A percentile compares a stretch with the other conserved stretches of the same genome.
These are phyloP conservation scores for Guyanaporus albipodus DNA, from an alignment of 768 basidiomycete species.

Conservation along the genomic window DNA sequence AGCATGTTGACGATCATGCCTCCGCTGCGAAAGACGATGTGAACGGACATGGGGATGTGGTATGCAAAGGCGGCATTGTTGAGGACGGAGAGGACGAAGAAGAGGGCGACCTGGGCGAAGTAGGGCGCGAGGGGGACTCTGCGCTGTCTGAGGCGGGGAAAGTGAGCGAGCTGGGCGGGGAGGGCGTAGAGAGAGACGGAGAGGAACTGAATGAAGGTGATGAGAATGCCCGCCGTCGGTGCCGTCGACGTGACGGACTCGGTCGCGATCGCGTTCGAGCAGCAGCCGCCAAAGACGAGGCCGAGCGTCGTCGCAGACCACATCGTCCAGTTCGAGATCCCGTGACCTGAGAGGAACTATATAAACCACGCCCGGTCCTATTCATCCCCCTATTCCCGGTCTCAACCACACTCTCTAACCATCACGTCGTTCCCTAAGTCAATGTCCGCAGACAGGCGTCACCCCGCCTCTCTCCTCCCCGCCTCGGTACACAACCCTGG, in stretches of 20 bases:
- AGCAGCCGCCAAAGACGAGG: conserved; percentile 89
- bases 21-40: conserved; percentile 91
- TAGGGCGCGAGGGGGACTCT: conserved; percentile 71
- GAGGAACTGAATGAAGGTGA: conserved; percentile 86
- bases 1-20: conserved; percentile 82
- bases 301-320: conserved; percentile 49
- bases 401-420: conserved; percentile 21
- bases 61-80: conserved; percentile 93
- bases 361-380: too few relatives aligned
- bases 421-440: conserved; percentile 32
- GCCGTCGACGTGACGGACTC: conserved; percentile 69
- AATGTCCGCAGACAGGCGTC: conserved; percentile 42
- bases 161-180: conserved; percentile 50
- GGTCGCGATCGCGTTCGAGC: conserved; percentile 79
- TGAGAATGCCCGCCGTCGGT: conserved; percentile 74
- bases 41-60: conserved; percentile 83
- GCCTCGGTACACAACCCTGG: conserved; percentile 72
- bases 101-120: conserved; percentile 75
- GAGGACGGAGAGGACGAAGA: conserved; percentile 72
- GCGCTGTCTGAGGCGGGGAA: conserved; percentile 54
- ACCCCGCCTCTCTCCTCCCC: conserved; percentile 82
- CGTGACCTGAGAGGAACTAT: conserved; percentile 32
- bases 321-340: conserved; percentile 18
- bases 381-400: conserved; percentile 8
- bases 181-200: conserved; percentile 73